Evolutionary conservation across 306 rosid species (phyloP).

Genomic region (Cicer yamashitae): DNA sequence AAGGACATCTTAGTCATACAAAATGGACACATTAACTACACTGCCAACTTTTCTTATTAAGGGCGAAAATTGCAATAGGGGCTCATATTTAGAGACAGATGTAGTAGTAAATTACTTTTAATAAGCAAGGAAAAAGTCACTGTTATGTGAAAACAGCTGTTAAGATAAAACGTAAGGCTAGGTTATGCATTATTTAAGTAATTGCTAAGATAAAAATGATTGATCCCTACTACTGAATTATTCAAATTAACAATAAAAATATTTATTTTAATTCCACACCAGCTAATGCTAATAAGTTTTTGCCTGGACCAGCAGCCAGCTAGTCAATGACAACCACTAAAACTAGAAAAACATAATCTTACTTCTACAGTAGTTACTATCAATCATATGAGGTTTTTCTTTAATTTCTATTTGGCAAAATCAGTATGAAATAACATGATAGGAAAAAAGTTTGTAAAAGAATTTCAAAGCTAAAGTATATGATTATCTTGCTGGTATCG

Average conservation of each 20-base stretch:
- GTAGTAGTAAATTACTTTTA: neutral
- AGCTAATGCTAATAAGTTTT: neutral
- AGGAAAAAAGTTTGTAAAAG: neutral
- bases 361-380: neutral
- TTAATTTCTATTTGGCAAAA: neutral
- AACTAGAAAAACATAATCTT: neutral
- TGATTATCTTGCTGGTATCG: neutral
- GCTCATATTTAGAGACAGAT: too few species aligned
- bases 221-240: slow-evolving; percentile 8
- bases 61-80: too few species aligned
- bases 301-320: slow-evolving; percentile 7
- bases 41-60: too few species aligned
- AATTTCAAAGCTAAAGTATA: neutral
- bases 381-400: neutral
- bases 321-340: neutral
- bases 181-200: slow-evolving; percentile 3
- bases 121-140: neutral
- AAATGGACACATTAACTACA: too few species aligned
- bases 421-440: neutral
- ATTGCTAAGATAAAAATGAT: slow-evolving; percentile 9
- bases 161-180: neutral
- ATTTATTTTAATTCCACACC: neutral
- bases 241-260: neutral
- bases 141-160: slow-evolving; percentile 5
- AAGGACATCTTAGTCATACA: too few species aligned